Percentiles rank a stretch among this genome's conserved stretches.
Evolutionary conservation across 495 filamentous ascomycete species (phyloP).

Genomic region (Penicillium dipodomyicola): DNA sequence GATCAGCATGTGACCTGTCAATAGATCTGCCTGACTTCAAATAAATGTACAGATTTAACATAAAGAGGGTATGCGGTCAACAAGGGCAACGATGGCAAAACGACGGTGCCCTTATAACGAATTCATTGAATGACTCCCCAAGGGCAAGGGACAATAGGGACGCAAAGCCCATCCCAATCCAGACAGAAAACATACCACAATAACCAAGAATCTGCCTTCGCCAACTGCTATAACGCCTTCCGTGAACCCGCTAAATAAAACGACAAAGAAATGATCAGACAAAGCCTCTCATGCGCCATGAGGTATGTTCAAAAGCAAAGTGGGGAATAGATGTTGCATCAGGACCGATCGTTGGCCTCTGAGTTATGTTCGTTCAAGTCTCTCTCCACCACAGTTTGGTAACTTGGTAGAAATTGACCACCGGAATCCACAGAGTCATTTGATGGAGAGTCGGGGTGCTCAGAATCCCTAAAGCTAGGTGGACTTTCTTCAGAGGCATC

Average conservation of each 20-base stretch:
- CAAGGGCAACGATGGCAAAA: conserved; percentile 11
- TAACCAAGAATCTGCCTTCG: conserved; percentile 11
- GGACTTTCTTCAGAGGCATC: conserved; percentile 36
- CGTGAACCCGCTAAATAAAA: conserved; percentile 30
- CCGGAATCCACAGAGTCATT: conserved; percentile 16
- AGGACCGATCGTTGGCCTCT: conserved; percentile 41
- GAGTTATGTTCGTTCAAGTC: conserved; percentile 14
- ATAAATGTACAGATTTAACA: neutral
- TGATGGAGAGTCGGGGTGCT: conserved; percentile 38
- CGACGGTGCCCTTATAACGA: conserved; percentile 14
- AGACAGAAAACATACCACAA: conserved; percentile 12
- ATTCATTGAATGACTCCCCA: conserved; percentile 7
- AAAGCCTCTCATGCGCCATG: conserved; percentile 2
- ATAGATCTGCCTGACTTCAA: neutral
- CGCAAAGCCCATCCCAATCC: conserved; percentile 9
- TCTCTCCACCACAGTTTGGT: conserved; percentile 27
- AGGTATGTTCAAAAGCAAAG: conserved; percentile 20
- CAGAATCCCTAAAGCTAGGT: conserved; percentile 9
- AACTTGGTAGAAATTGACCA: conserved; percentile 24
- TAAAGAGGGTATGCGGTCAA: conserved; percentile 2
- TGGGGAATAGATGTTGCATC: conserved; percentile 27
- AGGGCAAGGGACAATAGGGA: conserved; percentile 1
- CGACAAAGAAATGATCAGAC: conserved; percentile 17
- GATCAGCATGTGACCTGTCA: neutral
- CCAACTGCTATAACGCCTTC: conserved; percentile 27